Evolutionary conservation across 306 rosid species (phyloP).

Genomic region (Cucumis hystrix): DNA sequence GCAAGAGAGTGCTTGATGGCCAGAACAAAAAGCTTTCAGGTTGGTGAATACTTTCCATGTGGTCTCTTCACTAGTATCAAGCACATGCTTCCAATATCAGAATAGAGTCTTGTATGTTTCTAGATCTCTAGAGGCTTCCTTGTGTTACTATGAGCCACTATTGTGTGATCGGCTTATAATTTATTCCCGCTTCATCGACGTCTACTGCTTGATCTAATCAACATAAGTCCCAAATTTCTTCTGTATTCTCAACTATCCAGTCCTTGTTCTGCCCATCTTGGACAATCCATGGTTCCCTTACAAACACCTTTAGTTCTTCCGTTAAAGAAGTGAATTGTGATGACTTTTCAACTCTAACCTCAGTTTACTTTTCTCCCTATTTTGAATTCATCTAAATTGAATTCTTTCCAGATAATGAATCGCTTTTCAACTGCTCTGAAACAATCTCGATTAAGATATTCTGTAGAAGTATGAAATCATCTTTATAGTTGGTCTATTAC

Average conservation of each 20-base stretch:
- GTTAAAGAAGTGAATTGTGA: background rate
- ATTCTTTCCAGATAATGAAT: background rate
- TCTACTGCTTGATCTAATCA: background rate
- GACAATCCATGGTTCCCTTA: background rate
- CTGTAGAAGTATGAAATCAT: background rate
- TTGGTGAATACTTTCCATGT: slow-evolving; percentile 16
- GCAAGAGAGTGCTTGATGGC: slow-evolving; percentile 38
- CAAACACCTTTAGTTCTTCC: background rate
- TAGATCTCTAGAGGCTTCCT: background rate
- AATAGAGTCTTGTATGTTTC: background rate
- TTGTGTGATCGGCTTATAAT: background rate
- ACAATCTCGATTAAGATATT: background rate
- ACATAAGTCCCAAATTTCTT: background rate
- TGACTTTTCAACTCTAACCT: background rate
- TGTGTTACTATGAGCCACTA: background rate
- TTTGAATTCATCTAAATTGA: background rate
- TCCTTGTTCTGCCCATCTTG: background rate
- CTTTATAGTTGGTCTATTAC: background rate
- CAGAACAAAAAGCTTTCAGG: slow-evolving; percentile 67
- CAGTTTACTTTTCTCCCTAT: background rate
- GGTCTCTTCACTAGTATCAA: background rate
- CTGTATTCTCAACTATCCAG: background rate
- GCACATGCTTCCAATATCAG: background rate
- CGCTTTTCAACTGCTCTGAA: background rate
- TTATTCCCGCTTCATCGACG: background rate